phyloP scores from a whole-genome alignment of 163 green algal genomes.

The Coccomyxa subellipsoidea region DNA sequence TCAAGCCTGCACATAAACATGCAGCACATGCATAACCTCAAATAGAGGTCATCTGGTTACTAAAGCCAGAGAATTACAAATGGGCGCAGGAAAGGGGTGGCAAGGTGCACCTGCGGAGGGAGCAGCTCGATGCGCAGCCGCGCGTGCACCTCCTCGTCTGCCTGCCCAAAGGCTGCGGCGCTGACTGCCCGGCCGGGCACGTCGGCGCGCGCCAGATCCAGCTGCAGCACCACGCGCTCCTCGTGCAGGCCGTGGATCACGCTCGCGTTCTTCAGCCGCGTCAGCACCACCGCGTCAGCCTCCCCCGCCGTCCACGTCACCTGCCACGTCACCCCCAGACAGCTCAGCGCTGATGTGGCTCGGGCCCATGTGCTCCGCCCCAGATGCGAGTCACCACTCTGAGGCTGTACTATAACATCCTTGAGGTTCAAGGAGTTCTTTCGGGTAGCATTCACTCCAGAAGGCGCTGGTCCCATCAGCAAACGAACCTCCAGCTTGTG shows the following conservation, averaged over 20 bases:
- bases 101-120: slow-evolving; percentile 21
- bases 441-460: background rate
- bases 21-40: too few species aligned
- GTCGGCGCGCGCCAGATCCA: background rate
- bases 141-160: background rate
- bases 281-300: slow-evolving; percentile 21
- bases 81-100: too few species aligned
- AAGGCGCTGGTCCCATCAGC: background rate
- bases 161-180: slow-evolving; percentile 16
- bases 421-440: background rate
- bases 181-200: slow-evolving; percentile 14
- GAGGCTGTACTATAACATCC: background rate
- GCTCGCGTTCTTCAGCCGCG: slow-evolving; percentile 20
- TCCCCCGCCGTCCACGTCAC: slow-evolving; percentile 45
- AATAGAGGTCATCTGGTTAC: too few species aligned
- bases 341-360: too few species aligned
- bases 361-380: too few species aligned
- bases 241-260: slow-evolving; percentile 28
- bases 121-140: slow-evolving; percentile 15
- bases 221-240: slow-evolving; percentile 17
- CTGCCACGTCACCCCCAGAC: too few species aligned
- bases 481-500: background rate
- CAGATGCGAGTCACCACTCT: background rate
- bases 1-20: too few species aligned
- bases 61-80: too few species aligned